Base-by-base conservation (phyloP, 2,329 filamentous ascomycete genomes). In the Arthrobotrys pseudoclavata region DNA sequence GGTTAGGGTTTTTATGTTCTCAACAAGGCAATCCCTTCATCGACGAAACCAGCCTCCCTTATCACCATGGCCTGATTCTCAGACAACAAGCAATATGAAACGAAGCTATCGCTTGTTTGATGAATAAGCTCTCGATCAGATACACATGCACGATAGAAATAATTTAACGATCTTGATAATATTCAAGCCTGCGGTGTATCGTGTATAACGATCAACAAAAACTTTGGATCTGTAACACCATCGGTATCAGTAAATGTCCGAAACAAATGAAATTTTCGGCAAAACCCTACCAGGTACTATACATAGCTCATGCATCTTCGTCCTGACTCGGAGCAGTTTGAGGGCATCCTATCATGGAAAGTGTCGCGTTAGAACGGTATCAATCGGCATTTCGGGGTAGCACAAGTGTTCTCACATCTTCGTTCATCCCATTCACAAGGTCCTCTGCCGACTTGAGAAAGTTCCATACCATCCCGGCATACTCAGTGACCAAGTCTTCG, bases 301-400 rank as follows among this genome's bases (percentile, higher is more conserved):
- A 75, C 96, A 91, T 79, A 96, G 85, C 83, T 96, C 93, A 81
- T 94, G 91, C 83, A 92, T 94, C 85, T 90, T 93, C n/a, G 92
- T 95, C 80, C 93, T 88, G 79, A 96, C 83, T 79, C 92, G 87
- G 63, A 96, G 84, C 57, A 96, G 85, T 84, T 91, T 93, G 79
- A 94, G 84, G 82, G 94, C 92, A 81, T 96, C 92, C 87, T 76
- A 61, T 40, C 15, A 20, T 18, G 10, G 15, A 20, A 12, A 47
- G 47, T 45, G 22, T 5, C 34, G 26, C 42, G 34, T 50, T 34
- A 78, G 79, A 40, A 60, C 20, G 20, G 6, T n/a, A 31, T 40
- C 53, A n/a, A 29, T 18, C 34, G 55, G 20, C 29, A 63, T 62
- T 42, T 18, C 66, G 13, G 42, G 31, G 57, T 10, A 55, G 42